Percentiles rank a stretch among this genome's conserved stretches.
phyloP scores from a whole-genome alignment of 768 basidiomycete species.

The Auricularia sp. region DNA sequence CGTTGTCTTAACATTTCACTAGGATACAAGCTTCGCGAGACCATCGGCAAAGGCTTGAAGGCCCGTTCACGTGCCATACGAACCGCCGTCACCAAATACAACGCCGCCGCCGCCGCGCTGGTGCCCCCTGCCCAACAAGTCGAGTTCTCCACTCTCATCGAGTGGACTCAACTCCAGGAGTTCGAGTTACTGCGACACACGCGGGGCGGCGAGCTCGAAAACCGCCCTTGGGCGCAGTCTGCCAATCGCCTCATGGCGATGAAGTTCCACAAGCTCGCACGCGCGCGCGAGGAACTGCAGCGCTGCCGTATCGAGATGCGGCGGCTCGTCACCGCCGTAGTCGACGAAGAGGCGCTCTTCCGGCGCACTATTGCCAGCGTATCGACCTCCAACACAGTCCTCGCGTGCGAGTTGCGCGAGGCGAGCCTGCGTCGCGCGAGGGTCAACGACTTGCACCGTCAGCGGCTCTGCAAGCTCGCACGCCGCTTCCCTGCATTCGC shows the following conservation, averaged over 20 bases:
- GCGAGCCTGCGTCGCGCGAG: not conserved
- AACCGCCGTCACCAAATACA: conserved; percentile 21
- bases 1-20: not conserved
- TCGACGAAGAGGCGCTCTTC: conserved; percentile 13
- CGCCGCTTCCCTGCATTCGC: no score
- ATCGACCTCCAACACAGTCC: no score
- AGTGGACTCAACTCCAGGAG: conserved; percentile 21
- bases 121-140: conserved; percentile 16
- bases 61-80: conserved; percentile 12
- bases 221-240: conserved; percentile 19
- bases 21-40: conserved; percentile 1
- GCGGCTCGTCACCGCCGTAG: conserved; percentile 19
- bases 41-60: conserved; percentile 1
- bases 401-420: not conserved
- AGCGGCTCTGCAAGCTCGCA: not conserved
- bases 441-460: not conserved
- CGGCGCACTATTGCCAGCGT: not conserved
- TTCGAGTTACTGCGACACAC: conserved; percentile 21
- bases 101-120: conserved; percentile 16
- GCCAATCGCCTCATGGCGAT: conserved; percentile 27
- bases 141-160: conserved; percentile 17
- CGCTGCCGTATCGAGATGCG: conserved; percentile 23
- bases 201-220: conserved; percentile 14
- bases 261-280: conserved; percentile 18
- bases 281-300: conserved; percentile 22